These are phyloP conservation scores for Rhododendron henanense DNA, from an alignment of 148 eudicot species.

Conservation along the genomic window DNA sequence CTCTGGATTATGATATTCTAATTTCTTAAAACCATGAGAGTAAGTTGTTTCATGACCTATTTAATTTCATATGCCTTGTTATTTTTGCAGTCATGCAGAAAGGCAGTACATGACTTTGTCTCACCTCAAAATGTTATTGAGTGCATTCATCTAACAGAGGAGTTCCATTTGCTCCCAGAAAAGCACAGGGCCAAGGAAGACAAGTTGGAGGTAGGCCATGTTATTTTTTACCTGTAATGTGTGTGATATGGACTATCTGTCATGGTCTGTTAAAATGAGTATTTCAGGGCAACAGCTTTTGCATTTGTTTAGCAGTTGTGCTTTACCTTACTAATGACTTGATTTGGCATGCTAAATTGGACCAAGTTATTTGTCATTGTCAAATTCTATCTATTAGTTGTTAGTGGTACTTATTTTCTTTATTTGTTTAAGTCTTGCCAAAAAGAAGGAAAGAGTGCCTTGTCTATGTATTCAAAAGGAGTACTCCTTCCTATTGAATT, in stretches of 20 bases:
- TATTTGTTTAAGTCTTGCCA: background rate
- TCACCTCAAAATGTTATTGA: conserved; percentile 35
- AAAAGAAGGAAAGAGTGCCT: background rate
- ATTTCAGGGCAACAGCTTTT: background rate
- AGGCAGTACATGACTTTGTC: conserved; percentile 34
- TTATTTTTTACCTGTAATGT: background rate
- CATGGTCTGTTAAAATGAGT: background rate
- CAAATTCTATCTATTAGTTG: background rate
- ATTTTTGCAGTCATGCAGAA: conserved; percentile 31
- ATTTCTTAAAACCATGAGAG: too few relatives aligned
- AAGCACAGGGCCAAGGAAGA: conserved; percentile 40
- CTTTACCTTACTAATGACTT: background rate
- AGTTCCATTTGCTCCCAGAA: conserved; percentile 29
- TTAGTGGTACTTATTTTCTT: background rate
- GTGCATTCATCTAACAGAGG: conserved; percentile 31
- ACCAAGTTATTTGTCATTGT: background rate
- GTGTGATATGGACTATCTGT: background rate
- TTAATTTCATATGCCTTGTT: background rate
- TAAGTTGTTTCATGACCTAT: background rate
- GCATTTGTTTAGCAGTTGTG: background rate
- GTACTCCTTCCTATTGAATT: background rate
- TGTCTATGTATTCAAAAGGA: background rate
- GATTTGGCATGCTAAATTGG: background rate
- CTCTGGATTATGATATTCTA: too few relatives aligned
- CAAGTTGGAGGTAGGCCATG: conserved; percentile 32